These are phyloP conservation scores for Fusarium sterilihyphosum DNA, from an alignment of 2,329 filamentous ascomycete species.

Conservation along the genomic window DNA sequence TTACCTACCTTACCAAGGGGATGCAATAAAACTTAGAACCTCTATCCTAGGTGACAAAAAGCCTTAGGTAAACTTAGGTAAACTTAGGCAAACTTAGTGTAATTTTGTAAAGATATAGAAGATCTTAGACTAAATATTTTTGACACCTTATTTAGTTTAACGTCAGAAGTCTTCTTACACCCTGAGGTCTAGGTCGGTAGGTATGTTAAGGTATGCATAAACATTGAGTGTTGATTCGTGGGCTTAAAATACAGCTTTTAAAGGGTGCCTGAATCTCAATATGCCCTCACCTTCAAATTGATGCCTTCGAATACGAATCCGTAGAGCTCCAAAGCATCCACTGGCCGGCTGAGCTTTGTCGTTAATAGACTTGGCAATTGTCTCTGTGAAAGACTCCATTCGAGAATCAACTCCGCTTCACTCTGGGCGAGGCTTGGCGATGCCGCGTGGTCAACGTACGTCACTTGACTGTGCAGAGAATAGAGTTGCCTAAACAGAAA, in stretches of 20 bases:
- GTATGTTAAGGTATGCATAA: neutral
- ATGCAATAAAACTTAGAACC: too few species aligned
- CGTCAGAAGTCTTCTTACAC: too few species aligned
- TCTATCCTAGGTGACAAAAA: too few species aligned
- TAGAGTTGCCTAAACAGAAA: conserved; percentile 20
- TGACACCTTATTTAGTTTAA: too few species aligned
- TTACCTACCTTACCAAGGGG: neutral
- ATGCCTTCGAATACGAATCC: neutral
- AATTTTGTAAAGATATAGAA: too few species aligned
- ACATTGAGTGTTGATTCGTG: neutral
- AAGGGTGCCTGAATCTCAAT: neutral
- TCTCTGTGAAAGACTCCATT: conserved; percentile 2
- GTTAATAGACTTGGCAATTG: conserved; percentile 10
- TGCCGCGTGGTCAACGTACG: conserved; percentile 36
- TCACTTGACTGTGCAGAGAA: conserved; percentile 30
- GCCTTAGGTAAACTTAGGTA: too few species aligned
- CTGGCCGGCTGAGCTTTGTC: neutral
- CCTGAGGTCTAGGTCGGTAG: too few species aligned
- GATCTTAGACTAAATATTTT: too few species aligned
- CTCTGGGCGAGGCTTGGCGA: conserved; percentile 29
- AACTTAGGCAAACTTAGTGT: too few species aligned
- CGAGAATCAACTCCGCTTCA: conserved; percentile 20
- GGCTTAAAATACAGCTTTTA: neutral
- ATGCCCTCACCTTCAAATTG: neutral
- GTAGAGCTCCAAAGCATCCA: conserved; percentile 4